Base-by-base conservation (phyloP, 2,329 filamentous ascomycete species). In the Xylogone sp. region DNA sequence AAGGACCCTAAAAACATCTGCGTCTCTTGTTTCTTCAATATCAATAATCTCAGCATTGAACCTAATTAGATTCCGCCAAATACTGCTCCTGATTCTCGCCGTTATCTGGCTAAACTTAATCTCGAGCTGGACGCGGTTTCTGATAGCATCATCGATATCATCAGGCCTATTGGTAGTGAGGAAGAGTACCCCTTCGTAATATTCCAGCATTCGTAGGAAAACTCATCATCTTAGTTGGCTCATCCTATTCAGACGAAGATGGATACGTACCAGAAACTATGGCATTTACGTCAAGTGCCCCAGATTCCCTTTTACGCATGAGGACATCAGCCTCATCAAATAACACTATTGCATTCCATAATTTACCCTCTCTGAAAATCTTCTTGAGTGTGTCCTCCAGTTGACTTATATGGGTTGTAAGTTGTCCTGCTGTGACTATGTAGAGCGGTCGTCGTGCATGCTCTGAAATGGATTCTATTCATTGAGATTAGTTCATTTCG, bases 301-400 rank as follows among this genome's bases (percentile, higher is more conserved):
- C 7, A 31, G 27, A 31, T 2, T 50, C 4, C 19, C 22, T 3
- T 6, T 29, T 50, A 21, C 54, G 50, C 49, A 60, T 49, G 43
- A 53, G 52, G 9, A 58, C 43, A 29, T 59, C 56, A 19, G 54
- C 57, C 43, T 60, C 53, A 39, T 60, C 53, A 19, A 60, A 45
- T n/a, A 59, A 53, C 27, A 59, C 45, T 16, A 59, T 31, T 21
- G 53, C 49, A 42, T 53, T 50, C 54, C 49, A 60, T 8, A 45
- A 68, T 0, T 68, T 68, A 6, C 75, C 76, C 56, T 75, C 71
- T 52, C 71, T 65, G 24, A 81, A 75, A 27, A 73, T 66, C n/a
- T 65, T 64, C 56, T 73, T 70, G 51, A 81, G 63, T 45, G 73
- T 72, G 12, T 63, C 60, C 13, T 76, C 75, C 5, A 79, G 64